A percentile compares a stretch with the other conserved stretches of the same genome.
phyloP scores from a whole-genome alignment of 139 green algal genomes.

The Astrephomene gubernaculifera region DNA sequence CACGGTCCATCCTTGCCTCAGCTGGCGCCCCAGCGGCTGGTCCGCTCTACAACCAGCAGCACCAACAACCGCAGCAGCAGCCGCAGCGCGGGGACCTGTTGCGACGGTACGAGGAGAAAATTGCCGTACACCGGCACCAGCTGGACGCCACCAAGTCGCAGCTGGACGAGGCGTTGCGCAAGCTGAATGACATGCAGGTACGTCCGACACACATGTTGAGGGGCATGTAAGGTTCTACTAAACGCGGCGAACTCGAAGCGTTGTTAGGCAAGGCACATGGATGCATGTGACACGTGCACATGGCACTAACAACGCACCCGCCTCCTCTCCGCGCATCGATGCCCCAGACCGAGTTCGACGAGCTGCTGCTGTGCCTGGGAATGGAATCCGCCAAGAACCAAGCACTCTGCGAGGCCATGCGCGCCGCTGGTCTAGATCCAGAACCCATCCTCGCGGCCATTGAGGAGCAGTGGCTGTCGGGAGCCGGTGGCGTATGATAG shows the following conservation, averaged over 20 bases:
- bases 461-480: constrained; percentile 37
- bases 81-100: constrained; percentile 16
- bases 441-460: constrained; percentile 34
- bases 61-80: too few relatives aligned
- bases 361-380: constrained; percentile 47
- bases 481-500: not conserved
- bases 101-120: constrained; percentile 33
- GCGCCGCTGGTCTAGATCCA: constrained; percentile 23
- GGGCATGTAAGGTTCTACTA: too few relatives aligned
- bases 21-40: too few relatives aligned
- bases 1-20: not conserved
- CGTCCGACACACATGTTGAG: too few relatives aligned
- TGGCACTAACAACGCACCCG: not conserved
- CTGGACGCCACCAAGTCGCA: constrained; percentile 36
- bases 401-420: constrained; percentile 38
- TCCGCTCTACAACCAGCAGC: too few relatives aligned
- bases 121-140: constrained; percentile 26
- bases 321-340: not conserved
- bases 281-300: too few relatives aligned
- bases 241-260: too few relatives aligned
- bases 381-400: constrained; percentile 47
- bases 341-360: constrained; percentile 37
- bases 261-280: too few relatives aligned
- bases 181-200: constrained; percentile 45
- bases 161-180: constrained; percentile 35